These are phyloP conservation scores for Rubia occidens DNA, from an alignment of 305 asterid genomes.

Conservation along the genomic window DNA sequence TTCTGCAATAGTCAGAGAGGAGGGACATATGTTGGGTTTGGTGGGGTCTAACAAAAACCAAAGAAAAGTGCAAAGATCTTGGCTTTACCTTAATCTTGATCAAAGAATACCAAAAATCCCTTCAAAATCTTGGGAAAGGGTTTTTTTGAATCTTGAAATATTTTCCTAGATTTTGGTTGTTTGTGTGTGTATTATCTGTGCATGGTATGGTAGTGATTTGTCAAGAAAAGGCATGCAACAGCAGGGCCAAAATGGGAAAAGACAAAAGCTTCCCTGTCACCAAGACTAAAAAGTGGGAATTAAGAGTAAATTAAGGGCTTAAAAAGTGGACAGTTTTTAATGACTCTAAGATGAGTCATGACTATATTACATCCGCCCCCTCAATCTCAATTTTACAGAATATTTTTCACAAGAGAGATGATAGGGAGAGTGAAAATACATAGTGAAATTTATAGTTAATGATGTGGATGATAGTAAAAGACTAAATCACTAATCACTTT, in stretches of 20 bases:
- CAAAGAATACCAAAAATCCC: neutral
- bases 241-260: slow-evolving; percentile 3
- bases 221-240: slow-evolving; percentile 22
- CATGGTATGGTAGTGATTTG: slow-evolving; percentile 11
- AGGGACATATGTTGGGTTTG: slow-evolving; percentile 23
- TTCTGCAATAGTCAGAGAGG: slow-evolving; percentile 18
- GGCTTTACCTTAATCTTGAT: slow-evolving; percentile 4
- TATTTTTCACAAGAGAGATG: too few relatives aligned
- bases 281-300: slow-evolving; percentile 4
- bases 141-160: neutral
- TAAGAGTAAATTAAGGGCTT: slow-evolving; percentile 11
- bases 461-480: too few relatives aligned
- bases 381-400: neutral
- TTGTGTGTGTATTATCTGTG: slow-evolving; percentile 15
- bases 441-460: too few relatives aligned
- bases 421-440: too few relatives aligned
- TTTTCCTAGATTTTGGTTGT: slow-evolving; percentile 7
- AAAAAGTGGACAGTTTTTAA: neutral
- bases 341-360: neutral
- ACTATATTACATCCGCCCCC: too few relatives aligned
- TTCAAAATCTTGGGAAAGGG: slow-evolving; percentile 2
- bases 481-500: too few relatives aligned
- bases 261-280: neutral
- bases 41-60: slow-evolving; percentile 20
- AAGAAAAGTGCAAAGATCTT: slow-evolving; percentile 6